Base-by-base conservation (phyloP, 352 stramenopile genomes). In the Globisporangium orthogonon region DNA sequence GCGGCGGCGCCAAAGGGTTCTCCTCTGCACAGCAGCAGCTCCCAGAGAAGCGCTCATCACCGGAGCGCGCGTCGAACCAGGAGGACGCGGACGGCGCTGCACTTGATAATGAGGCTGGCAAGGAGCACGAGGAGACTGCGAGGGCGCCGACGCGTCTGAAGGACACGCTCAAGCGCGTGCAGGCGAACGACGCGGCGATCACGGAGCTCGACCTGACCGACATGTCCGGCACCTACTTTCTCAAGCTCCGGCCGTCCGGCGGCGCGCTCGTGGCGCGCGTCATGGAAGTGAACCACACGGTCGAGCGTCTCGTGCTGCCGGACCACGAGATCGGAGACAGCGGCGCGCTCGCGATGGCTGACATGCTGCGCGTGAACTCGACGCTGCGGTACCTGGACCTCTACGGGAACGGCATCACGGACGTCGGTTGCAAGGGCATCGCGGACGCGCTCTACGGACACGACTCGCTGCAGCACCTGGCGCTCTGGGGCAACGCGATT, bases 201-300 rank as follows among this genome's bases (percentile, higher is more conserved):
- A 72, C 70, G 31, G 75, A 85, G 57, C 58, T 85, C 15, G 73
- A 85, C 48, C 63, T 85, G 15, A 75, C 71, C 28, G 75, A 85
- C 37, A 82, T 85, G 75, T 63, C 75, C 1, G 71, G 61, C 28
- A 72, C 70, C 43, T 77, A 77, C 52, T 54, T 62, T 46, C 47
- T 56, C n/a, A 80, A 81, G 61, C 66, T 85, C 28, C 59, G 55
- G 5, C 44, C 59, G 2, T 58, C 69, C 0, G 75, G 75, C 29
- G 73, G 72, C 7, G 66, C 66, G 37, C 67, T 80, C 15, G 72
- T 85, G 29, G 75, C 67, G 28, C 72, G 73, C 53, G 73, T 85
- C 6, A 78, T 85, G 52, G 65, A 82, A 58, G 44, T 66, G 6
- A 85, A 85, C 62, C 63, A 65, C 46, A 81, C 73, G 18, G 75